These are phyloP conservation scores for Sicyos baderoa DNA, from an alignment of 306 rosid species.

Conservation along the genomic window DNA sequence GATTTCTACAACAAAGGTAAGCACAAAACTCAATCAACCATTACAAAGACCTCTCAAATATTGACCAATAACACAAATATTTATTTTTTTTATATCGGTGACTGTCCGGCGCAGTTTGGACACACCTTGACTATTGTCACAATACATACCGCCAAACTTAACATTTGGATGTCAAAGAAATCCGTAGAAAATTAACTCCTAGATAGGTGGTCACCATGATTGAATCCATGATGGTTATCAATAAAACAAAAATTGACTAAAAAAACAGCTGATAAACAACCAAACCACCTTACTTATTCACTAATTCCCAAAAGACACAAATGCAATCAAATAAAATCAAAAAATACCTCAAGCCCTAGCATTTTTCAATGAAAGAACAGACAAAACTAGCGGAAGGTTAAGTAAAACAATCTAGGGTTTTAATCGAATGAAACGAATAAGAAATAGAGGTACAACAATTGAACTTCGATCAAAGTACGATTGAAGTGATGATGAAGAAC, in stretches of 20 bases:
- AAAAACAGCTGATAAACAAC: no score
- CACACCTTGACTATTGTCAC: no score
- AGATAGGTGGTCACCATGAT: no score
- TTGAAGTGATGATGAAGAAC: slow-evolving; percentile 13
- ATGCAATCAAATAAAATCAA: neutral
- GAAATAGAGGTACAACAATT: slow-evolving; percentile 9
- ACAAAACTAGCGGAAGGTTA: neutral
- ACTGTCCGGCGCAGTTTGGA: no score
- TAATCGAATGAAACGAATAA: neutral
- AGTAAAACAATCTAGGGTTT: slow-evolving; percentile 44
- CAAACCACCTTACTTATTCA: neutral
- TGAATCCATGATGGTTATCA: no score
- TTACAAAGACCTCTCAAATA: neutral
- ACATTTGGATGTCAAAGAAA: no score
- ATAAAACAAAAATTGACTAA: no score
- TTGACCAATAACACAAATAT: neutral
- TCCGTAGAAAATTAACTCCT: no score
- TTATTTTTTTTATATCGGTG: no score
- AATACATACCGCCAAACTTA: neutral
- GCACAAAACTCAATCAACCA: neutral
- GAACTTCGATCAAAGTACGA: slow-evolving; percentile 26
- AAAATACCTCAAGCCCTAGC: neutral
- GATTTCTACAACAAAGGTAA: slow-evolving; percentile 58
- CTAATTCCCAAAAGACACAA: neutral
- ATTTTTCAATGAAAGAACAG: neutral